Conservation (phyloP, 352 stramenopile species). For the Globisporangium polare region DNA sequence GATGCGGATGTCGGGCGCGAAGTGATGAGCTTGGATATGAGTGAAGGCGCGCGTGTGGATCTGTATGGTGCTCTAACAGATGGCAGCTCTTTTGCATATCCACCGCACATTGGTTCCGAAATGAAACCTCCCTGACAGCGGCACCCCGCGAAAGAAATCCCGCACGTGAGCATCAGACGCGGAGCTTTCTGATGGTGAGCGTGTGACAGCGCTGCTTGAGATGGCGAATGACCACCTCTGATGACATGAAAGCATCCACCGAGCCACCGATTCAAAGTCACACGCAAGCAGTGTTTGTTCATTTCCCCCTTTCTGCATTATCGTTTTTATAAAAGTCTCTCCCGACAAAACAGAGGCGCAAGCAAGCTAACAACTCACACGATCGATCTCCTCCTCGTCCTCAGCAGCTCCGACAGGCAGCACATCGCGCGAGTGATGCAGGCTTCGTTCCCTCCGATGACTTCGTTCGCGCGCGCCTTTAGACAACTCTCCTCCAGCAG, state of each 20-base stretch:
- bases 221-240: not conserved
- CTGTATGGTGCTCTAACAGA: too few relatives aligned
- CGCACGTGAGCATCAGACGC: too few relatives aligned
- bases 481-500: not conserved
- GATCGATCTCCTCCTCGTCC: not conserved
- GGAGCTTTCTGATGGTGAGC: too few relatives aligned
- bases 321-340: conserved; percentile 2
- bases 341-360: not conserved
- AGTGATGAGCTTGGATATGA: too few relatives aligned
- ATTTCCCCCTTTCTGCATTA: not conserved
- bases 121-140: too few relatives aligned
- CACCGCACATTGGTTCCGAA: too few relatives aligned
- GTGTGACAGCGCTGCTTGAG: not conserved
- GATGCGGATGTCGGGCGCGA: not conserved
- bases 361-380: not conserved
- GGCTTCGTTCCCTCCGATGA: conserved; percentile 1
- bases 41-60: too few relatives aligned
- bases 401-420: not conserved
- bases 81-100: too few relatives aligned
- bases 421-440: not conserved
- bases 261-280: not conserved
- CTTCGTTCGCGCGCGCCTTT: not conserved
- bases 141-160: too few relatives aligned
- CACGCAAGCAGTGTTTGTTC: not conserved
- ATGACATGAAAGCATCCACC: too few relatives aligned